Evolutionary conservation across 208 protist species (phyloP).

Genomic region (Acanthamoeba polyphaga): DNA sequence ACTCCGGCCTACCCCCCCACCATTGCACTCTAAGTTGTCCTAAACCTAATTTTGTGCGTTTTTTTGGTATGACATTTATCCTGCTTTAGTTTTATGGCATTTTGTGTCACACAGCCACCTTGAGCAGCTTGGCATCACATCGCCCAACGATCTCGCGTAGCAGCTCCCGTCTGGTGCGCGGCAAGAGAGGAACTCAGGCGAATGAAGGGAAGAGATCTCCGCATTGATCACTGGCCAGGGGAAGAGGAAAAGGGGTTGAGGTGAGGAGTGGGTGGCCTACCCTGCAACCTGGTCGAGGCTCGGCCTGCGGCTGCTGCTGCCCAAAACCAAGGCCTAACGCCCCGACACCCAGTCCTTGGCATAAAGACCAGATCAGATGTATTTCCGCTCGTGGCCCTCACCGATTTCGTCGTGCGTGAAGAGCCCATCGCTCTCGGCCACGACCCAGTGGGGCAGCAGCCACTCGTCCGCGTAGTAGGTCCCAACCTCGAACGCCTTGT

Average conservation of each 20-base stretch:
- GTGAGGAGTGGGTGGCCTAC: no score
- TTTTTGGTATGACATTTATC: no score
- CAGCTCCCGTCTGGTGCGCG: slow-evolving; percentile 35
- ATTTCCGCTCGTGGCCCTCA: neutral
- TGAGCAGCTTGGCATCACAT: slow-evolving; percentile 6
- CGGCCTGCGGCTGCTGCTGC: no score
- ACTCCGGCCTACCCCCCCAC: no score
- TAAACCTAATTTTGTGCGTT: no score
- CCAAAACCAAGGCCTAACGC: no score
- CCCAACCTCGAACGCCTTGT: slow-evolving; percentile 18
- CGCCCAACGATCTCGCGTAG: slow-evolving; percentile 18
- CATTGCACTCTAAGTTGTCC: no score
- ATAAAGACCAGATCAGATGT: no score
- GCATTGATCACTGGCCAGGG: slow-evolving; percentile 19
- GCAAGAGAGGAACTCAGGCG: slow-evolving; percentile 49
- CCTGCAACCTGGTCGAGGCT: no score
- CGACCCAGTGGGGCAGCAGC: slow-evolving; percentile 66
- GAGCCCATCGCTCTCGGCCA: slow-evolving; percentile 37
- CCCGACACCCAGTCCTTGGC: no score
- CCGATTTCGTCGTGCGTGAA: slow-evolving; percentile 47
- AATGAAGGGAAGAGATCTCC: neutral
- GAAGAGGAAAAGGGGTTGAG: no score
- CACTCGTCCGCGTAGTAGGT: slow-evolving; percentile 53
- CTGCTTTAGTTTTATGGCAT: no score
- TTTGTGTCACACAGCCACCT: neutral